A percentile compares a stretch with the other conserved stretches of the same genome.
Evolutionary conservation across 768 basidiomycete species (phyloP).

Genomic region (Candolleomyces efflorescens): DNA sequence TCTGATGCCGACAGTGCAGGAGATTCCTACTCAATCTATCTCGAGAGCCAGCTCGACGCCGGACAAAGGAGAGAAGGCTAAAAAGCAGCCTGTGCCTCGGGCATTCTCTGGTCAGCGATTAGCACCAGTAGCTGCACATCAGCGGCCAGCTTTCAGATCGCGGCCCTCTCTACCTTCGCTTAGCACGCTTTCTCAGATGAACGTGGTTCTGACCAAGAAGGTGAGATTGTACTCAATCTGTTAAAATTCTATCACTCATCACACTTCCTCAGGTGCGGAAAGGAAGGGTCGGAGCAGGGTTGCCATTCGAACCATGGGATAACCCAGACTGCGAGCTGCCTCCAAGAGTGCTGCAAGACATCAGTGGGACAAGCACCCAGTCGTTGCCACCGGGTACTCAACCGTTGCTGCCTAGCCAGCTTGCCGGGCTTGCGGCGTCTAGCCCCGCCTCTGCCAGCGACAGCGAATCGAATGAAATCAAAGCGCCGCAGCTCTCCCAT

Average conservation of each 20-base stretch:
- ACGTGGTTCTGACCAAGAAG: conserved; percentile 42
- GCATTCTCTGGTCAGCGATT: conserved; percentile 5
- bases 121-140: conserved; percentile 30
- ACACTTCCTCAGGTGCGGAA: conserved; percentile 36
- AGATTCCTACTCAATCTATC: background rate
- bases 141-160: conserved; percentile 43
- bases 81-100: background rate
- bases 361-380: background rate
- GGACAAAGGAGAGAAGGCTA: background rate
- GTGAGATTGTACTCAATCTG: conserved; percentile 21
- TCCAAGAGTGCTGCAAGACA: conserved; percentile 9
- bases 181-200: conserved; percentile 45
- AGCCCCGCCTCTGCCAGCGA: background rate
- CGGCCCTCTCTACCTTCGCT: conserved; percentile 52
- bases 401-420: conserved; percentile 8
- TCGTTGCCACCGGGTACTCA: conserved; percentile 6
- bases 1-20: conserved; percentile 17
- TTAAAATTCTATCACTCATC: background rate
- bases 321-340: conserved; percentile 18
- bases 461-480: background rate
- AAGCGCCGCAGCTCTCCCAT: background rate
- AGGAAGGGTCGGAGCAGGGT: conserved; percentile 46
- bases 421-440: background rate
- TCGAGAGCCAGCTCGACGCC: conserved; percentile 2
- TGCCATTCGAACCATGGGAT: conserved; percentile 56